Conservation (phyloP, 768 basidiomycete genomes). For the Trametes punicea region DNA sequence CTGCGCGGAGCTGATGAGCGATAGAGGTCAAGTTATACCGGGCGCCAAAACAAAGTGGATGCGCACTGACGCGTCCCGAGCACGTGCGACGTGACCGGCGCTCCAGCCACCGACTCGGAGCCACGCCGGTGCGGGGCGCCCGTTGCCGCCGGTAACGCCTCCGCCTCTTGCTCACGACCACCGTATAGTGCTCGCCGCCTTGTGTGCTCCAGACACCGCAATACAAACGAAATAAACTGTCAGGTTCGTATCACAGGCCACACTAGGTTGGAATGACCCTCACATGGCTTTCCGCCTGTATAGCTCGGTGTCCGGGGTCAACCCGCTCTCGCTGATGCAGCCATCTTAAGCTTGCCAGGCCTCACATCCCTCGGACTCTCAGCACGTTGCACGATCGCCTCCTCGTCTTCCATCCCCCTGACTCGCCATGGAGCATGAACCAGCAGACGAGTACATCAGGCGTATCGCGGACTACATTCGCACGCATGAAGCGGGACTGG, state of each 20-base stretch:
- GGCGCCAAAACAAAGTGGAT: slow-evolving; percentile 10
- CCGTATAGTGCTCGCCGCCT: background rate
- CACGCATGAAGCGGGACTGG: slow-evolving; percentile 68
- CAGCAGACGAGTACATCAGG: slow-evolving; percentile 75
- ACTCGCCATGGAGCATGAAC: slow-evolving; percentile 47
- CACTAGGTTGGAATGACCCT: background rate
- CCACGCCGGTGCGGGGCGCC: background rate
- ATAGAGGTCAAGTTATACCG: slow-evolving; percentile 13
- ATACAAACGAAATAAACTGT: background rate
- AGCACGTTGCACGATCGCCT: slow-evolving; percentile 7
- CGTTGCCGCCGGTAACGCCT: slow-evolving; percentile 5
- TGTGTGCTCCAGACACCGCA: background rate
- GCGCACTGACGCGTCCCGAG: slow-evolving; percentile 23
- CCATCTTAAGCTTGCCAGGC: slow-evolving; percentile 10
- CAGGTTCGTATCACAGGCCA: background rate
- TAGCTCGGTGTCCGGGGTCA: slow-evolving; percentile 6
- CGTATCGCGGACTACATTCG: slow-evolving; percentile 69
- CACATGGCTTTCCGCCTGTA: background rate
- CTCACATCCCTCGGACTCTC: slow-evolving; percentile 9
- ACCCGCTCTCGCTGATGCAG: background rate
- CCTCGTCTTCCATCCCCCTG: slow-evolving; percentile 18
- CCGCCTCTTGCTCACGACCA: slow-evolving; percentile 5
- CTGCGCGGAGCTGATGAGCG: slow-evolving; percentile 20
- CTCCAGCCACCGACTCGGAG: background rate
- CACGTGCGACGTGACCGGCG: slow-evolving; percentile 19